Percentiles rank a stretch among this genome's conserved stretches.
These are phyloP conservation scores for Aspergillus sp. DNA, from an alignment of 2,329 filamentous ascomycete species.

Conservation along the genomic window DNA sequence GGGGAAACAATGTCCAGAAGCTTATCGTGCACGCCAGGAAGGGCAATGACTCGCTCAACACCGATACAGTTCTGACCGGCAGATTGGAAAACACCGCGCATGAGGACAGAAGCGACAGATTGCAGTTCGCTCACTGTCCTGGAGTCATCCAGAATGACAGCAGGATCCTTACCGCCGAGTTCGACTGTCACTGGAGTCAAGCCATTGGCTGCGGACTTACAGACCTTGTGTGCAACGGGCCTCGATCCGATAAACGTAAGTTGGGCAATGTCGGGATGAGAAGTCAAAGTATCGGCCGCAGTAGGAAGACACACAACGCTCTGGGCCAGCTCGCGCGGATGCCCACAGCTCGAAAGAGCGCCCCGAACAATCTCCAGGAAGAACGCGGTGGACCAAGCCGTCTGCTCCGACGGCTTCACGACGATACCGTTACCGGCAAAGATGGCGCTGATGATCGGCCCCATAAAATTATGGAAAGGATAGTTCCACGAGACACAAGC, in stretches of 20 bases:
- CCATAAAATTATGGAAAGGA: conserved; percentile 88
- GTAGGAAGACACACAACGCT: conserved; percentile 80
- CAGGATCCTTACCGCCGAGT: conserved; percentile 89
- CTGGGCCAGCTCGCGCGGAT: conserved; percentile 74
- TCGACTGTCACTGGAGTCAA: conserved; percentile 87
- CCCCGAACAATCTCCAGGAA: conserved; percentile 70
- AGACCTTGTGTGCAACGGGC: conserved; percentile 78
- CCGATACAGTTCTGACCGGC: conserved; percentile 97
- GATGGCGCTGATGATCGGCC: conserved; percentile 78
- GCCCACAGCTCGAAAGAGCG: conserved; percentile 72
- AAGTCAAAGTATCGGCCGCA: conserved; percentile 70
- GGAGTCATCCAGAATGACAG: conserved; percentile 73
- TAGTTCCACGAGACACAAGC: conserved; percentile 97
- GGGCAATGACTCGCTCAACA: conserved; percentile 82
- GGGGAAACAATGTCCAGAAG: conserved; percentile 63
- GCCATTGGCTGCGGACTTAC: conserved; percentile 70
- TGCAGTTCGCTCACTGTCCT: conserved; percentile 50
- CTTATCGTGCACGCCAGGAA: conserved; percentile 63
- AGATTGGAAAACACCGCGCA: conserved; percentile 90
- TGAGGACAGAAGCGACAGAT: conserved; percentile 69
- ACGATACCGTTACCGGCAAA: conserved; percentile 88
- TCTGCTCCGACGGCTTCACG: conserved; percentile 91
- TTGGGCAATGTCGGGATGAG: conserved; percentile 74
- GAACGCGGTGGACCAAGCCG: conserved; percentile 81
- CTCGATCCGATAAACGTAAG: conserved; percentile 94